Evolutionary conservation across 2,329 filamentous ascomycete species (phyloP).

Genomic region (Paecilomyces formosus): DNA sequence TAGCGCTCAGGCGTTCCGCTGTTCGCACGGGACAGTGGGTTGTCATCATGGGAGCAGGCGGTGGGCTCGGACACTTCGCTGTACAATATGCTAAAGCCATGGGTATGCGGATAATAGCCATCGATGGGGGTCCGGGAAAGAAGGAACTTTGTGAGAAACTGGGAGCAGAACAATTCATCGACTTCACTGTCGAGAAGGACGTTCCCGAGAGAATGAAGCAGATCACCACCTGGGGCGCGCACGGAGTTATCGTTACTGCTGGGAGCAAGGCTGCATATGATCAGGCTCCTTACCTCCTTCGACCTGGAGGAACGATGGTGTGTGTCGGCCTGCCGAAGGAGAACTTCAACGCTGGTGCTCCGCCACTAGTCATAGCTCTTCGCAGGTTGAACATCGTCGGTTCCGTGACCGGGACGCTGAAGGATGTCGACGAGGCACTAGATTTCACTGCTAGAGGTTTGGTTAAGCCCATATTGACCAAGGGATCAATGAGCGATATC

Average conservation of each 20-base stretch:
- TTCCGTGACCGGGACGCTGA: constrained; percentile 35
- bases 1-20: background rate
- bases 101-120: constrained; percentile 10
- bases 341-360: constrained; percentile 28
- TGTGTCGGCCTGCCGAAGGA: constrained; percentile 29
- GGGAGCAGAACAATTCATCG: constrained; percentile 29
- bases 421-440: constrained; percentile 40
- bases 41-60: constrained; percentile 17
- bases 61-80: constrained; percentile 22
- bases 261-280: constrained; percentile 28
- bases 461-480: constrained; percentile 32
- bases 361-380: constrained; percentile 30
- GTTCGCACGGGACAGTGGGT: constrained; percentile 20
- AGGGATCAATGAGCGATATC: constrained; percentile 31
- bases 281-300: constrained; percentile 21
- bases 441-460: constrained; percentile 38
- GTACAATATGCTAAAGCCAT: constrained; percentile 26
- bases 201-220: constrained; percentile 23
- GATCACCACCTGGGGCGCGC: constrained; percentile 28
- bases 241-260: constrained; percentile 28
- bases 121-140: constrained; percentile 14
- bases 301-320: constrained; percentile 30
- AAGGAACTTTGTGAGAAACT: constrained; percentile 26
- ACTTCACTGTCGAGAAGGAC: constrained; percentile 25
- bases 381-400: constrained; percentile 37